These are phyloP conservation scores for Pythium vanterpoolii DNA, from an alignment of 352 stramenopile genomes.

Conservation along the genomic window DNA sequence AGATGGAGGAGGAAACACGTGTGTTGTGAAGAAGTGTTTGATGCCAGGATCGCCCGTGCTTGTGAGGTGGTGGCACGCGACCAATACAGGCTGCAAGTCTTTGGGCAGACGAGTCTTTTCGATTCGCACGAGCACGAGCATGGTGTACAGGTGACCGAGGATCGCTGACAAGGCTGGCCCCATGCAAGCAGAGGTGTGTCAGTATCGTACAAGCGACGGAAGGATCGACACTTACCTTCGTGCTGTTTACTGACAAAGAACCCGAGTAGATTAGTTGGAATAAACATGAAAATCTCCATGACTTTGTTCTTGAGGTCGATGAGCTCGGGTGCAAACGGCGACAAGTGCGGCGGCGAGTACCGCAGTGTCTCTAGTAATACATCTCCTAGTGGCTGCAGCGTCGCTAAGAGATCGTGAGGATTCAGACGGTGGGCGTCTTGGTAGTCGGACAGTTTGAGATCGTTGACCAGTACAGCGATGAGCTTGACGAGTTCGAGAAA, in stretches of 20 bases:
- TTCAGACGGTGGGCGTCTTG: not conserved
- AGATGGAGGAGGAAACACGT: conserved; percentile 28
- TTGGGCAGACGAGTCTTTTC: conserved; percentile 53
- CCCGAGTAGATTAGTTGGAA: conserved; percentile 37
- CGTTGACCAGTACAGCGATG: conserved; percentile 52
- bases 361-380: conserved; percentile 43
- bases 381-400: conserved; percentile 30
- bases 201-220: not conserved
- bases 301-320: conserved; percentile 61
- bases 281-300: conserved; percentile 63
- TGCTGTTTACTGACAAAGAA: conserved; percentile 45
- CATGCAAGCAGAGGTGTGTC: not conserved
- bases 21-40: conserved; percentile 36
- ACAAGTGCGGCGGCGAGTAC: conserved; percentile 29
- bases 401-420: conserved; percentile 4
- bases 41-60: conserved; percentile 29
- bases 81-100: conserved; percentile 52
- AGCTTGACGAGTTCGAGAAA: conserved; percentile 58
- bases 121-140: conserved; percentile 52
- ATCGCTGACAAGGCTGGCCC: conserved; percentile 24
- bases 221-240: conserved; percentile 7
- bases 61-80: conserved; percentile 64
- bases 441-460: conserved; percentile 24
- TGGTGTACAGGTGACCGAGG: conserved; percentile 44
- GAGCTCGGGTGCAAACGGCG: conserved; percentile 26